Percentiles rank a stretch among this genome's conserved stretches.
Evolutionary conservation across 345 rosid genomes (phyloP).

Genomic region (Ceriops decandra): DNA sequence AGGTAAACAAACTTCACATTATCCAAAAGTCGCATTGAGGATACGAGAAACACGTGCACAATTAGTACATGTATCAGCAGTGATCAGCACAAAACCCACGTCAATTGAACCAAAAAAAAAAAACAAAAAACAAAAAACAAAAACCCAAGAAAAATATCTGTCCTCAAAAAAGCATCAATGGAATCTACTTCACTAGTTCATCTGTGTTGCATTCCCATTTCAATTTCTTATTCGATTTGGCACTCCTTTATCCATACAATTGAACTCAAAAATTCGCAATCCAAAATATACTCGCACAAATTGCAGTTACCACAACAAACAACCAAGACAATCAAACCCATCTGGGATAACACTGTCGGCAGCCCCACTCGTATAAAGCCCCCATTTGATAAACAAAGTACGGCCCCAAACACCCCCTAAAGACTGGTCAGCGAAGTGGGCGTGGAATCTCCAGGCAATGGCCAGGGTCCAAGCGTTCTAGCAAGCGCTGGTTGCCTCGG

Average conservation of each 20-base stretch:
- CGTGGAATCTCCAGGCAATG: conserved; percentile 46
- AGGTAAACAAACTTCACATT: too few relatives aligned
- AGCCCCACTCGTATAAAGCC: conserved; percentile 44
- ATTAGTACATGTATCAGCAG: too few relatives aligned
- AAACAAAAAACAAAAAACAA: too few relatives aligned
- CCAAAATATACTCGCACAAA: conserved; percentile 76
- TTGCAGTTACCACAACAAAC: conserved; percentile 56
- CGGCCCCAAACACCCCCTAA: too few relatives aligned
- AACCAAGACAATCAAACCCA: conserved; percentile 72
- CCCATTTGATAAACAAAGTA: conserved; percentile 58
- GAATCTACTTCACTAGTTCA: too few relatives aligned
- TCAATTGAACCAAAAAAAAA: too few relatives aligned
- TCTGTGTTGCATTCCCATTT: conserved; percentile 19
- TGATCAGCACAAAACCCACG: too few relatives aligned
- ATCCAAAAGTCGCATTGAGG: too few relatives aligned
- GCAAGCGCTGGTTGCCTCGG: conserved; percentile 85
- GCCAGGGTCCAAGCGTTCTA: conserved; percentile 92
- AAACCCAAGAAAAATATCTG: too few relatives aligned
- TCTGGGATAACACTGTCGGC: conserved; percentile 60
- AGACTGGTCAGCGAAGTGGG: conserved; percentile 42
- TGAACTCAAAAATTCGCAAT: conserved; percentile 70
- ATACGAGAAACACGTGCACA: too few relatives aligned
- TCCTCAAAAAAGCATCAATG: too few relatives aligned
- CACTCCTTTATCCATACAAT: conserved; percentile 48
- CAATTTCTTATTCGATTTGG: conserved; percentile 38